A percentile compares a stretch with the other conserved stretches of the same genome.
Conservation (phyloP, 2,329 filamentous ascomycete genomes). For the Colletotrichum nymphaeae region DNA sequence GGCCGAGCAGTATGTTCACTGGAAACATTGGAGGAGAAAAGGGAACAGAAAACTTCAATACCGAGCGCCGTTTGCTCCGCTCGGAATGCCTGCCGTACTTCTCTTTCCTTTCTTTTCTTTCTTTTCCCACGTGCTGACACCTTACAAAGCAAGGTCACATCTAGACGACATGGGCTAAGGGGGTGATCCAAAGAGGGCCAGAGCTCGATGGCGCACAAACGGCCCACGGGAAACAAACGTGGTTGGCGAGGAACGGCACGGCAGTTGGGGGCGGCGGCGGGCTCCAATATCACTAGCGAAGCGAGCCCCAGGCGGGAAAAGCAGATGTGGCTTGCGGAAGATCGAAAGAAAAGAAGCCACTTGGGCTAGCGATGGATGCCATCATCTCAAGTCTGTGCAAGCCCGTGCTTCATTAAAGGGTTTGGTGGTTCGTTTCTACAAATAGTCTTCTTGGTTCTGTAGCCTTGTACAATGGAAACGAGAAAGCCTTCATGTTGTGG, state of each 20-base stretch:
- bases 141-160: conserved; percentile 15
- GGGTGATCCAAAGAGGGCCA: background rate
- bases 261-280: conserved; percentile 12
- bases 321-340: conserved; percentile 19
- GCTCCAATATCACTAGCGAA: background rate
- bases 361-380: background rate
- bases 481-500: background rate
- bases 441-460: background rate
- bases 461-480: conserved; percentile 11
- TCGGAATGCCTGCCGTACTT: background rate
- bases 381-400: conserved; percentile 15
- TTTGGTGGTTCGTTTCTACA: background rate
- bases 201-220: background rate
- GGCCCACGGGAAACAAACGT: conserved; percentile 5
- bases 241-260: conserved; percentile 14
- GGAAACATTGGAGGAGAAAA: background rate
- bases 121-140: background rate
- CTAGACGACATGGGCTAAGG: conserved; percentile 17
- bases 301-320: background rate
- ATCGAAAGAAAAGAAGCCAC: conserved; percentile 7
- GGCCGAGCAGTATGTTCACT: background rate
- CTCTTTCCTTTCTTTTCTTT: background rate
- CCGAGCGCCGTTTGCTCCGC: background rate
- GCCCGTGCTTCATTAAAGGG: background rate
- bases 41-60: background rate